A percentile compares a stretch with the other conserved stretches of the same genome.
These are phyloP conservation scores for Botrytis sinoallii DNA, from an alignment of 2,329 filamentous ascomycete species.

Conservation along the genomic window DNA sequence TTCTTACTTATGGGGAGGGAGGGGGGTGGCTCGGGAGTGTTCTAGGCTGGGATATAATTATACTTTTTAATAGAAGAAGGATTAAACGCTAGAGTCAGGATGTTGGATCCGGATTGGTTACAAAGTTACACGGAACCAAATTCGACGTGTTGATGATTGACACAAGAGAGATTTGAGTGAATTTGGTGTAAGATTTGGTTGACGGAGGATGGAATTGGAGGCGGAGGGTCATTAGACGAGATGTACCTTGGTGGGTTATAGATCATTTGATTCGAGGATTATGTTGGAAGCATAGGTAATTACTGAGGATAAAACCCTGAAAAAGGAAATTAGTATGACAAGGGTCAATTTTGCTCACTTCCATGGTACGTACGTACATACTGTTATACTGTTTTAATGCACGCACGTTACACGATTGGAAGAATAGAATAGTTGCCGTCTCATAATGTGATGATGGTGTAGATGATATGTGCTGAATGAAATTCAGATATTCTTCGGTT, in stretches of 20 bases:
- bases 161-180: neutral
- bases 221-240: neutral
- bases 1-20: slow-evolving; percentile 1
- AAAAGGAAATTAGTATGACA: slow-evolving; percentile 7
- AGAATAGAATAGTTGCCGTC: neutral
- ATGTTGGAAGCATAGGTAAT: neutral
- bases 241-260: neutral
- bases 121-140: neutral
- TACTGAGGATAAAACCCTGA: neutral
- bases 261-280: slow-evolving; percentile 6
- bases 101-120: neutral
- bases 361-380: neutral
- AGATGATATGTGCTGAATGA: neutral
- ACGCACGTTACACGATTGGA: neutral
- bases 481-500: neutral
- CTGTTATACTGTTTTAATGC: neutral
- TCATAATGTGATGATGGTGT: neutral
- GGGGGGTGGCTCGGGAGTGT: neutral
- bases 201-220: neutral
- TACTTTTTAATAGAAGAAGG: neutral
- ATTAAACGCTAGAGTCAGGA: neutral
- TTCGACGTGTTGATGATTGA: neutral
- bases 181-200: slow-evolving; percentile 1
- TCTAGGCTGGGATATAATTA: slow-evolving; percentile 7
- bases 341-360: neutral